A percentile compares a stretch with the other conserved stretches of the same genome.
Conservation (phyloP, 164 flowering plant genomes). For the Saururus chinensis region DNA sequence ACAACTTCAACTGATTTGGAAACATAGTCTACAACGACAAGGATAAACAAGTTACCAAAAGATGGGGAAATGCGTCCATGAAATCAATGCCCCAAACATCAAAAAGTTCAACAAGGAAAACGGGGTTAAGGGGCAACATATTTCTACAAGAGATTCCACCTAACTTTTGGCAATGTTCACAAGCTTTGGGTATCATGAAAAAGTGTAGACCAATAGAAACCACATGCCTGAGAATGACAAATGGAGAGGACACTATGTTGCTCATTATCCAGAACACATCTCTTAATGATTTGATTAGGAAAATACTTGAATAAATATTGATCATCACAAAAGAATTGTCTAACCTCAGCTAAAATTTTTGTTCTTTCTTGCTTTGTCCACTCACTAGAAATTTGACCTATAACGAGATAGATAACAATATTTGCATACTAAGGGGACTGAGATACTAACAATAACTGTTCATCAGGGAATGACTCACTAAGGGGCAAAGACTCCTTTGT, state of each 20-base stretch:
- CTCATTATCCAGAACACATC: background rate
- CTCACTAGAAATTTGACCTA: background rate
- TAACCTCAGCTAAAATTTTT: no score
- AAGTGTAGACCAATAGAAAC: background rate
- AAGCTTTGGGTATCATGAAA: background rate
- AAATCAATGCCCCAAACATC: background rate
- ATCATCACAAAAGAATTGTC: no score
- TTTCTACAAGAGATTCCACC: background rate
- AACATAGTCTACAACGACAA: background rate
- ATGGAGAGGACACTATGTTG: background rate
- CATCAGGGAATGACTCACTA: background rate
- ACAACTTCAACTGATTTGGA: background rate
- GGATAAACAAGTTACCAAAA: background rate
- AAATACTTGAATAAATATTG: background rate
- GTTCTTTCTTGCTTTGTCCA: background rate
- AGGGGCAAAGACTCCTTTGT: no score
- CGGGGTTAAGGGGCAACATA: background rate
- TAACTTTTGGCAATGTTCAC: background rate
- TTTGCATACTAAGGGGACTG: background rate
- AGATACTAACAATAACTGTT: background rate
- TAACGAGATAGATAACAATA: background rate
- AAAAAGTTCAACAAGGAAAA: background rate
- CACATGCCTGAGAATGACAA: background rate
- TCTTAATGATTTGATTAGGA: background rate
- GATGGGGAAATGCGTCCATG: background rate